Conservation (phyloP, 2,329 filamentous ascomycete species). For the Aspergillus bombycis region DNA sequence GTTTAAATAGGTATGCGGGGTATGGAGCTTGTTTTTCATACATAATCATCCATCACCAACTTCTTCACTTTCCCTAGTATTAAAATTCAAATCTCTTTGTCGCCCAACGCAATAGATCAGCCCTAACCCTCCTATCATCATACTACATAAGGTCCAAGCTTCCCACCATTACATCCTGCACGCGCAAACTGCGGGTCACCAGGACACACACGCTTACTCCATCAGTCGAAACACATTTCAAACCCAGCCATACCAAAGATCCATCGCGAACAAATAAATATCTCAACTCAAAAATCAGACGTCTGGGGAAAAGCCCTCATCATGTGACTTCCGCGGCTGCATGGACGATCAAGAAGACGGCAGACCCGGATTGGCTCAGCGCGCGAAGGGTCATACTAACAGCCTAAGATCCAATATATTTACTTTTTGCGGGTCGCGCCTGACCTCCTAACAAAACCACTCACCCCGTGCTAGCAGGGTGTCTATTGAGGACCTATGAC, state of each 20-base stretch:
- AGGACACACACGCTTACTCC: not conserved
- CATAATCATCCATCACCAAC: not conserved
- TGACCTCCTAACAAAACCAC: not conserved
- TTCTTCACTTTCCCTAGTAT: not conserved
- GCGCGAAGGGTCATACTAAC: not conserved
- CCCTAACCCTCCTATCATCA: not conserved
- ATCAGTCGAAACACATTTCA: not conserved
- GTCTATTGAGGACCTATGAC: not conserved
- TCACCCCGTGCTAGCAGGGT: not conserved
- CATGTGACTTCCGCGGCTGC: not conserved
- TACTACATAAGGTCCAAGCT: not conserved
- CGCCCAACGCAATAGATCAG: not conserved
- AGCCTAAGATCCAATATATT: not conserved
- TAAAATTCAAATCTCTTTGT: not conserved
- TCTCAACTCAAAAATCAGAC: not conserved
- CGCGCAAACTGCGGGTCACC: not conserved
- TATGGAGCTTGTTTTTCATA: not conserved
- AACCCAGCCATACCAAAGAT: not conserved
- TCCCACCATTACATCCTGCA: not conserved
- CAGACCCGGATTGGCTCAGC: not conserved
- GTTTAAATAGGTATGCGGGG: not conserved
- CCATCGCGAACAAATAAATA: not conserved
- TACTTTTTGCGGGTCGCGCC: constrained; percentile 6
- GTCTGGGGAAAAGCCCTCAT: not conserved
- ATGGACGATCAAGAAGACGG: not conserved